Evolutionary conservation across 1,284 basidiomycete species (phyloP).

Genomic region (Porodaedalea pini): DNA sequence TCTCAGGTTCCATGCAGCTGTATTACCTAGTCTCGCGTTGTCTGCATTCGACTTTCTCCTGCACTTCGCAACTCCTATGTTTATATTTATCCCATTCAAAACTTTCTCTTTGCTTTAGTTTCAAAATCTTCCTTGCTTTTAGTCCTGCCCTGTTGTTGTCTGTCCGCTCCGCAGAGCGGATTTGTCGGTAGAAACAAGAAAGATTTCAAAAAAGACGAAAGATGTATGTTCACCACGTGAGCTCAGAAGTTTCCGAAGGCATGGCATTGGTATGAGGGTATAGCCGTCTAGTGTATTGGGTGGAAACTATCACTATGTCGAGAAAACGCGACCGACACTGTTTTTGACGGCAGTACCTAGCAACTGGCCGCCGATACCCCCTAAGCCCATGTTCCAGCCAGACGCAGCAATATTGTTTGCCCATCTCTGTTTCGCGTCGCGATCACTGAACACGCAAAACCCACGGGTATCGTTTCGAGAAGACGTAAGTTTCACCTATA

Average conservation of each 20-base stretch:
- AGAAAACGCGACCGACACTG: constrained; percentile 73
- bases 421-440: constrained; percentile 85
- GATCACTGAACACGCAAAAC: constrained; percentile 69
- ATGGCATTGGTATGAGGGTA: too few species aligned
- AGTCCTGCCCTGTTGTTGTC: constrained; percentile 1
- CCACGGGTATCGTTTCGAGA: constrained; percentile 18
- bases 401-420: constrained; percentile 63
- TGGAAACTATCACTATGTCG: neutral
- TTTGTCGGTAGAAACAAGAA: constrained; percentile 1
- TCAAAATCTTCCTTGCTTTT: neutral
- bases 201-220: neutral
- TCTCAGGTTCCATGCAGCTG: neutral
- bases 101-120: neutral
- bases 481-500: neutral
- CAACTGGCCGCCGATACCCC: constrained; percentile 76
- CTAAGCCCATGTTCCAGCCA: constrained; percentile 61
- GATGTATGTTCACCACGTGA: neutral
- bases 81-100: neutral
- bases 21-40: constrained; percentile 1
- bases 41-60: constrained; percentile 1
- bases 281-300: too few species aligned
- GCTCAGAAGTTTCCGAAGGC: too few species aligned
- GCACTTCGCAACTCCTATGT: constrained; percentile 16
- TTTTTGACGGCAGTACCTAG: constrained; percentile 77
- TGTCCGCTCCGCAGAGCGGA: constrained; percentile 11